Conservation (phyloP, 768 basidiomycete species). For the Amanita pseudoporphyria region DNA sequence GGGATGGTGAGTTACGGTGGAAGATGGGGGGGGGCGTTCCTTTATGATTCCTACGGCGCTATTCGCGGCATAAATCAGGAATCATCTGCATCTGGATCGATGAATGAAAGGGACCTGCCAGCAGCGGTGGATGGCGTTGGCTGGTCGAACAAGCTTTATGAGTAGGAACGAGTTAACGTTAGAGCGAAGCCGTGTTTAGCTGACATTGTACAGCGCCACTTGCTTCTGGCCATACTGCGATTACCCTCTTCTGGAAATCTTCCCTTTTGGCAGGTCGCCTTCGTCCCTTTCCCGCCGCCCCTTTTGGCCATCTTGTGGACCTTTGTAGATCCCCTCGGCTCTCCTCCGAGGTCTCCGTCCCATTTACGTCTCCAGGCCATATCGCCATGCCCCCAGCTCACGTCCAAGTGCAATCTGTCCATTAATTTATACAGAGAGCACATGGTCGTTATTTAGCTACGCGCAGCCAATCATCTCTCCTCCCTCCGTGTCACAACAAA, state of each 20-base stretch:
- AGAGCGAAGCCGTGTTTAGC: conserved; percentile 28
- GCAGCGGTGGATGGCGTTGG: conserved; percentile 23
- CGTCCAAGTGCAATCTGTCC: no score
- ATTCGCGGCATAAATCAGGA: conserved; percentile 30
- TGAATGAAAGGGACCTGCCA: conserved; percentile 20
- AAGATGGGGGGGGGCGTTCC: conserved; percentile 27
- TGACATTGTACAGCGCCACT: conserved; percentile 30
- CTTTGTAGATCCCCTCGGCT: background rate
- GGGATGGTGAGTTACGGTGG: conserved; percentile 29
- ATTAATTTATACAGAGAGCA: no score
- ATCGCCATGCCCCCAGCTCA: background rate
- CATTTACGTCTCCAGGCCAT: no score
- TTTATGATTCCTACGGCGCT: conserved; percentile 32
- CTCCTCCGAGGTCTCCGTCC: no score
- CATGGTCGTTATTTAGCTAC: background rate
- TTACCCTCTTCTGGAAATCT: conserved; percentile 13
- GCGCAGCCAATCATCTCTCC: background rate
- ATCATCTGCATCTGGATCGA: conserved; percentile 29
- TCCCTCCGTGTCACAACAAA: conserved; percentile 31
- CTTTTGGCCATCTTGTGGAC: background rate
- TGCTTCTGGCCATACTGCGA: conserved; percentile 30
- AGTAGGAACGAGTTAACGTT: conserved; percentile 28
- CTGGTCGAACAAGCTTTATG: conserved; percentile 32
- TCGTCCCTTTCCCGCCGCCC: background rate
- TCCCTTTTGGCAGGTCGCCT: conserved; percentile 4